Conservation (phyloP, 345 rosid genomes). For the Euphorbia pulcherrima region DNA sequence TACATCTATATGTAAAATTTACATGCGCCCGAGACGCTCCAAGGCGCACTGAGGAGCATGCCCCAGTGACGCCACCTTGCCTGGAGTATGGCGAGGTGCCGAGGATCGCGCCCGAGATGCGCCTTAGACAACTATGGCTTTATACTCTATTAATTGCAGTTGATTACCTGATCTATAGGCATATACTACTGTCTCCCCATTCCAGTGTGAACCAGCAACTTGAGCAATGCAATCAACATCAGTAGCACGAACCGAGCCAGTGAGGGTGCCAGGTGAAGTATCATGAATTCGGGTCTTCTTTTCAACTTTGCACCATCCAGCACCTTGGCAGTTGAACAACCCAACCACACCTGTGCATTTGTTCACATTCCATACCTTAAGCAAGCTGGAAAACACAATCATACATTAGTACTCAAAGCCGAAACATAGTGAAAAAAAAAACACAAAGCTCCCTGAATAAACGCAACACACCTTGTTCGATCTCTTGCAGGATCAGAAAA, state of each 20-base stretch:
- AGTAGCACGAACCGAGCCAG: constrained; percentile 51
- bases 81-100: too few species aligned
- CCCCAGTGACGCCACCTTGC: too few species aligned
- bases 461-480: constrained; percentile 49
- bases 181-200: constrained; percentile 65
- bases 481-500: constrained; percentile 91
- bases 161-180: constrained; percentile 66
- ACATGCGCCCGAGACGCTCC: too few species aligned
- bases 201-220: constrained; percentile 74
- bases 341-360: constrained; percentile 81
- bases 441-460: not conserved
- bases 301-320: constrained; percentile 84
- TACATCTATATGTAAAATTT: too few species aligned
- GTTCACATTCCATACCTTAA: constrained; percentile 91
- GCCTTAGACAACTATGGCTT: too few species aligned
- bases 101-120: too few species aligned
- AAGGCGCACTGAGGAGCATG: too few species aligned
- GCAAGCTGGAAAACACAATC: constrained; percentile 47
- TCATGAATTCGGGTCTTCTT: constrained; percentile 88
- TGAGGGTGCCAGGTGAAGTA: constrained; percentile 75
- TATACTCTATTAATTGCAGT: not conserved
- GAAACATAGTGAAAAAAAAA: not conserved
- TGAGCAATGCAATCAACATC: constrained; percentile 72
- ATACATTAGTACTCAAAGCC: not conserved
- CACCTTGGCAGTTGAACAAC: constrained; percentile 96